These are phyloP conservation scores for Cercospora canescens DNA, from an alignment of 2,329 filamentous ascomycete genomes.

Conservation along the genomic window DNA sequence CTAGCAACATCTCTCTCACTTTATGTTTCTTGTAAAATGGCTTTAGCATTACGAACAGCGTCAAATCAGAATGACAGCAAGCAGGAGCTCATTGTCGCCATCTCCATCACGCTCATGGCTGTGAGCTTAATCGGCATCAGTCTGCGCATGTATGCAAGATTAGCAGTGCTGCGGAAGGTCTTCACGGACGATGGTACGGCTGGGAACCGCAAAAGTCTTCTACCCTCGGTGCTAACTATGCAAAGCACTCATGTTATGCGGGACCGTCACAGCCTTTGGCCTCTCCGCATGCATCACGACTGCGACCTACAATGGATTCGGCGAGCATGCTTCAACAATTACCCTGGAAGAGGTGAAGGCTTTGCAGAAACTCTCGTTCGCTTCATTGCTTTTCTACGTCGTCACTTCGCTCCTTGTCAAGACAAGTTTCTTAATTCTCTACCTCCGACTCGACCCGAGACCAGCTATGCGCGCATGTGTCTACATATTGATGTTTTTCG, in stretches of 20 bases:
- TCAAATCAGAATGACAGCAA: conserved; percentile 3
- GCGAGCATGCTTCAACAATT: conserved; percentile 7
- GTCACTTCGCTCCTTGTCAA: conserved; percentile 16
- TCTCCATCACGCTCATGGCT: conserved; percentile 15
- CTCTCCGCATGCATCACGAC: conserved; percentile 12
- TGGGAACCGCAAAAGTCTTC: neutral
- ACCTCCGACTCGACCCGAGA: conserved; percentile 18
- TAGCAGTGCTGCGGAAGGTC: conserved; percentile 15
- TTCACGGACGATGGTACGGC: conserved; percentile 22
- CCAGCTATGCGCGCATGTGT: conserved; percentile 18
- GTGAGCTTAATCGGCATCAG: conserved; percentile 12
- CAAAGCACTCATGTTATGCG: conserved; percentile 15
- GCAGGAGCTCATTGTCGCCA: conserved; percentile 18
- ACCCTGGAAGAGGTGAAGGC: neutral
- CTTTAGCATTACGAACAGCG: neutral
- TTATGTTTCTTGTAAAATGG: neutral
- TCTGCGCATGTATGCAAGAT: conserved; percentile 16
- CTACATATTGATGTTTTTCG: conserved; percentile 12
- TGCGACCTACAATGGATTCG: conserved; percentile 18
- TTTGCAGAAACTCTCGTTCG: conserved; percentile 15
- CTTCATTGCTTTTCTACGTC: conserved; percentile 10
- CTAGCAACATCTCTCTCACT: neutral
- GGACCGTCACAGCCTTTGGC: conserved; percentile 14
- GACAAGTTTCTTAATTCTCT: conserved; percentile 17
- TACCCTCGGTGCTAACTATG: conserved; percentile 1